Base-by-base conservation (phyloP, 1,284 basidiomycete genomes). In the Rhizoctonia solani region DNA sequence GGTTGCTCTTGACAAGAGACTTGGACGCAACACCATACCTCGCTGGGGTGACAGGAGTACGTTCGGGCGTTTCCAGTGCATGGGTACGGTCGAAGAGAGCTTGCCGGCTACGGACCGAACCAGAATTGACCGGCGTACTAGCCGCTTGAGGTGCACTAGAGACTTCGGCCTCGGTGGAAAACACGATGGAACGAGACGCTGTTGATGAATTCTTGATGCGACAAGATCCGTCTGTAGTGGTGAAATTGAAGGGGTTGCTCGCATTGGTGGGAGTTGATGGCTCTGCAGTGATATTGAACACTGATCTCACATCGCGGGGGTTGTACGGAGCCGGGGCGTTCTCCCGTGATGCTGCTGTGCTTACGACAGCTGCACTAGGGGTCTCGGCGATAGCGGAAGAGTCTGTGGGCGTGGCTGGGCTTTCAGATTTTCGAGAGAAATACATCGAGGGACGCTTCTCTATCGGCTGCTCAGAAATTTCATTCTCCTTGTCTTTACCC, bases 91-190 rank as follows among this genome's bases (percentile, higher is more conserved):
- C 50, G 39, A 53, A 65, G 27, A 65, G 59, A 42, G 59, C 49
- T 44, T 65, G 23, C 19, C 59, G 50, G 16, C 49, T 53, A 32
- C 59, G 59, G n/a, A 65, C 59, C 30, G 59, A 65, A 25, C 23
- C 23, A 21, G 21, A 34, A 34, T 34, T 49, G 50, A 30, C 32
- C 49, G 50, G 46, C 16, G 29, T 42, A 16, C 34, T 39, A 21
- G 59, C 29, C 11, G 14, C 52, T 19, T 16, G 27, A 2, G 41
- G 49, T 27, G 30, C 37, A 19, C 19, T 27, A 44, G 32, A 29
- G 27, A 8, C 6, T 32, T 52, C 16, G 8, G 58, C n/a, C 14
- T 21, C 30, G 30, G 32, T 14, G 27, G 42, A 25, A 16, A 55
- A 55, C 21, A 49, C 44, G 32, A 44, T 46, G 13, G 42, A 49